Base-by-base conservation (phyloP, 1,284 basidiomycete genomes). In the Boletus smithii region DNA sequence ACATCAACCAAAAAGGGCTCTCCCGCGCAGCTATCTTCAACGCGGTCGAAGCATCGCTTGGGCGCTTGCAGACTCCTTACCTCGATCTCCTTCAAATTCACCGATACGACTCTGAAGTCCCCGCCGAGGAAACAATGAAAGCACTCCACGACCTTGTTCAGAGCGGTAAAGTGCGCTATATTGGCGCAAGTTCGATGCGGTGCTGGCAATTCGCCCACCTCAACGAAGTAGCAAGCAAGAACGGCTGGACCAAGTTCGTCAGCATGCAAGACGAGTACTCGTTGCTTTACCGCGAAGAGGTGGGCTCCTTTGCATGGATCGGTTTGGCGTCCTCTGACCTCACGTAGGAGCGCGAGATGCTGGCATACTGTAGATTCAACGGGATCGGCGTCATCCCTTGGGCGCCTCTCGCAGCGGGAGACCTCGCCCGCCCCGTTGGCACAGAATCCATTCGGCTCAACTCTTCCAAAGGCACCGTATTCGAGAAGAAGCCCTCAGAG, bases 41-140 rank as follows among this genome's bases (percentile, higher is more conserved):
- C 44, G 65, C 69, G 0, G 68, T 76, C 46, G 69, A 75, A 0
- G 74, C 68, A 0, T 74, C 69, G 0, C 66, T 79, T 1, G 49
- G 50, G 10, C 67, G 76, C 2, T 65, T 79, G 6, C 53, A 69
- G 26, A 72, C 69, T 11, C 51, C 72, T 8, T 76, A 77, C 56
- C 62, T 79, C 42, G 76, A 79, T 52, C 65, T 77, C 3, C 59
- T 75, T 20, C 72, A 74, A 48, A 71, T 73, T 42, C 74, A 79
- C 42, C 62, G 68, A 8, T 73, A 65, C 41, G 73, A 74, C 46
- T 46, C 56, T 1, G 42, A 59, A 0, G 65, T 66, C 0, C 63
- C 73, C 0, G 55, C 60, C 0, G 69, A 72, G 35, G 71, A 76
- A 54, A 74, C 70, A 0, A 76, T 75, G 74, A 68, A 69, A 20